phyloP scores from a whole-genome alignment of 345 rosid genomes.

The Schrenkiella parvula region DNA sequence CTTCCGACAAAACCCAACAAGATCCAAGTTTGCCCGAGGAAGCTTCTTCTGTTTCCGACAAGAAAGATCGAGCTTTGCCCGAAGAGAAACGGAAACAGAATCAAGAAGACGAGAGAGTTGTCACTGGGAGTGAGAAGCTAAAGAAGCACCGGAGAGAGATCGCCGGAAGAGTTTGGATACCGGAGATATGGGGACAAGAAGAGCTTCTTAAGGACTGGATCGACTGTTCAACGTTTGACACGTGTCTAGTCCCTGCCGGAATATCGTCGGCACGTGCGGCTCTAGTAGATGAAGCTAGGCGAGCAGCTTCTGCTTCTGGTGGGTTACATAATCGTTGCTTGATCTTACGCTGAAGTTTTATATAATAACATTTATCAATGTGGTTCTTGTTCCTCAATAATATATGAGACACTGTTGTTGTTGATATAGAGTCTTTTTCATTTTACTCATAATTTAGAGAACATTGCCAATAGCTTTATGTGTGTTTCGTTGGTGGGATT shows the following conservation, averaged over 20 bases:
- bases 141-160: slow-evolving; percentile 43
- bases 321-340: slow-evolving; percentile 60
- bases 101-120: slow-evolving; percentile 21
- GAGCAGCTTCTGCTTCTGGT: slow-evolving; percentile 43
- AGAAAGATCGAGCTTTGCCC: background rate
- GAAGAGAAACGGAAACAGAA: slow-evolving; percentile 3
- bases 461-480: background rate
- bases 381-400: slow-evolving; percentile 13
- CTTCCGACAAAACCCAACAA: slow-evolving; percentile 14
- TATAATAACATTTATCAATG: slow-evolving; percentile 4
- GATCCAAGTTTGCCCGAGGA: background rate
- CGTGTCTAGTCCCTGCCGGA: slow-evolving; percentile 40
- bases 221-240: slow-evolving; percentile 67
- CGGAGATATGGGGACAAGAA: slow-evolving; percentile 93
- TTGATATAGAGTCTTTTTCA: background rate
- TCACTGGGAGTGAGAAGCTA: slow-evolving; percentile 41
- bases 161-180: slow-evolving; percentile 83
- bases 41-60: background rate
- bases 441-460: background rate
- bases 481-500: too few species aligned
- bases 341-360: slow-evolving; percentile 22
- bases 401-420: background rate
- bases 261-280: slow-evolving; percentile 75
- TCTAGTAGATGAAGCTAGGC: slow-evolving; percentile 54
- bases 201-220: slow-evolving; percentile 75